Evolutionary conservation across 352 stramenopile species (phyloP).

Genomic region (Globisporangium abappressorium): DNA sequence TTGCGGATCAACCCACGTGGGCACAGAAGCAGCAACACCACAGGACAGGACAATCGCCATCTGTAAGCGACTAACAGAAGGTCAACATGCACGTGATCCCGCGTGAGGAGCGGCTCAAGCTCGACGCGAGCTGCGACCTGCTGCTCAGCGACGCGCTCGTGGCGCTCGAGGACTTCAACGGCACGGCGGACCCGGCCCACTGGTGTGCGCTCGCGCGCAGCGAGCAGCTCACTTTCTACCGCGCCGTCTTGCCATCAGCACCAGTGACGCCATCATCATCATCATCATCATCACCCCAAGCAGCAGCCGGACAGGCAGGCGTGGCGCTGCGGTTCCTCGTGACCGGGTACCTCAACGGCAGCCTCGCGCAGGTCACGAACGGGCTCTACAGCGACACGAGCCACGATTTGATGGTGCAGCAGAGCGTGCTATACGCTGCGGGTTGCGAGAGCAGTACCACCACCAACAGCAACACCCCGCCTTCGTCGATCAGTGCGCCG

Average conservation of each 20-base stretch:
- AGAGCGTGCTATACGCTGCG: conserved; percentile 34
- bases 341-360: conserved; percentile 40
- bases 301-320: conserved; percentile 4
- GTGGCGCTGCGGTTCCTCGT: conserved; percentile 28
- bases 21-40: neutral
- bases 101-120: conserved; percentile 35
- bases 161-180: conserved; percentile 41
- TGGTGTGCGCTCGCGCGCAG: conserved; percentile 36
- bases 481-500: neutral
- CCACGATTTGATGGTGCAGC: conserved; percentile 28
- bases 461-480: neutral
- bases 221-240: conserved; percentile 40
- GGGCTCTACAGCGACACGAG: conserved; percentile 45
- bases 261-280: neutral
- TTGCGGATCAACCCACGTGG: neutral
- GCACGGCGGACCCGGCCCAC: conserved; percentile 23
- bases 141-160: conserved; percentile 47
- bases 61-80: neutral
- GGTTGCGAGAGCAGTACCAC: neutral
- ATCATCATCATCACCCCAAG: neutral
- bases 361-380: conserved; percentile 33
- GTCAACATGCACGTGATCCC: conserved; percentile 19
- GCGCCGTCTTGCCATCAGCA: conserved; percentile 10
- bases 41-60: neutral
- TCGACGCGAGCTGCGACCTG: conserved; percentile 41